These are phyloP conservation scores for Paramecium sonneborni DNA, from an alignment of 73 alveolate genomes.

Conservation along the genomic window DNA sequence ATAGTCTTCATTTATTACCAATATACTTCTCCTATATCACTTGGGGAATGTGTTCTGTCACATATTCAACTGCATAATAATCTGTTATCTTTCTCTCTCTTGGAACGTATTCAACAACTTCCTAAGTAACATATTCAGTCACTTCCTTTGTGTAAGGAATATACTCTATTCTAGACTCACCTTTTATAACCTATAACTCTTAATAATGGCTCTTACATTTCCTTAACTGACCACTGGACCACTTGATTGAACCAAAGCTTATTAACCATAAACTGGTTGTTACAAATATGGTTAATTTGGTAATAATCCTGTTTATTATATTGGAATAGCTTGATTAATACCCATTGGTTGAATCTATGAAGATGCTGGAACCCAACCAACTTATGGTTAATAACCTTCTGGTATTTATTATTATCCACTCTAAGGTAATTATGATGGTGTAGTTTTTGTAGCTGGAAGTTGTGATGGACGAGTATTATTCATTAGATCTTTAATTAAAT, in stretches of 20 bases:
- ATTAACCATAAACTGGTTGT: background rate
- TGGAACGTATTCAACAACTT: conserved; percentile 67
- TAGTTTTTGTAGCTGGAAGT: background rate
- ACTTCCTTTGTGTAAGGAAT: conserved; percentile 59
- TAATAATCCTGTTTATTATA: background rate
- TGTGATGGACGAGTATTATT: conserved; percentile 5
- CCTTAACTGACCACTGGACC: background rate
- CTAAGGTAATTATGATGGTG: background rate
- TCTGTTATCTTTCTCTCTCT: conserved; percentile 65
- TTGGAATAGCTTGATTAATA: background rate
- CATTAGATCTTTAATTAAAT: background rate
- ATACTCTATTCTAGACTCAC: conserved; percentile 61
- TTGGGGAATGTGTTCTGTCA: conserved; percentile 64
- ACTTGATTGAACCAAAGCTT: background rate
- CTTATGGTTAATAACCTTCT: background rate
- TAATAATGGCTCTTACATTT: background rate
- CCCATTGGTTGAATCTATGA: background rate
- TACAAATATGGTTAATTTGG: background rate
- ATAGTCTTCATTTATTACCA: conserved; percentile 7
- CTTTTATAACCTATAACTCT: conserved; percentile 15
- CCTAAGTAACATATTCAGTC: conserved; percentile 55
- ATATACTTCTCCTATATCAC: conserved; percentile 63
- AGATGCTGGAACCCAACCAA: conserved; percentile 20
- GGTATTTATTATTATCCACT: background rate
- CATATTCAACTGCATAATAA: conserved; percentile 66